These are phyloP conservation scores for Candida railenensis DNA, from an alignment of 805 yeast species.

Conservation along the genomic window DNA sequence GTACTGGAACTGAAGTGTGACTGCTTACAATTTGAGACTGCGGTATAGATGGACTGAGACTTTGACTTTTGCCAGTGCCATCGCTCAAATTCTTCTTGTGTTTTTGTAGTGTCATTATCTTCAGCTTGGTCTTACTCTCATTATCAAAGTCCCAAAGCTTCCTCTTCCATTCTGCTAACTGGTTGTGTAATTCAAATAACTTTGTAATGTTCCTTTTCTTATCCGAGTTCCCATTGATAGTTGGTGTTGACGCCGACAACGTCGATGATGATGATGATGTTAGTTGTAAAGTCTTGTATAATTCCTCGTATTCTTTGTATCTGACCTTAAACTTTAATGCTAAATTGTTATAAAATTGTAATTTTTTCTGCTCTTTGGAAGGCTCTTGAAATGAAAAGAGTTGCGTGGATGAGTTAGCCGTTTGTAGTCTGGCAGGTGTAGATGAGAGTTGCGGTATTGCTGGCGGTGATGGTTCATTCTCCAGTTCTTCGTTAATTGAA, in stretches of 20 bases:
- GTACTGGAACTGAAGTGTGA: neutral
- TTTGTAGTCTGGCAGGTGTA: neutral
- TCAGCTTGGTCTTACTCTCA: slow-evolving; percentile 28
- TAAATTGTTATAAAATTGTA: slow-evolving; percentile 40
- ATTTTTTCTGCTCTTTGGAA: slow-evolving; percentile 16
- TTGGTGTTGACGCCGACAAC: neutral
- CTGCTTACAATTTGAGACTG: neutral
- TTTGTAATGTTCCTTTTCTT: slow-evolving; percentile 31
- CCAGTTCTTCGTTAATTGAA: slow-evolving; percentile 27
- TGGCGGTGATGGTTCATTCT: slow-evolving; percentile 1
- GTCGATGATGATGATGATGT: slow-evolving; percentile 6
- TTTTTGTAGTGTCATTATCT: slow-evolving; percentile 36
- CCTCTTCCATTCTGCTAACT: slow-evolving; percentile 54
- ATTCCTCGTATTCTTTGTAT: slow-evolving; percentile 48
- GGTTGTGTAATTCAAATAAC: slow-evolving; percentile 50
- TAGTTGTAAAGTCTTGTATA: slow-evolving; percentile 34
- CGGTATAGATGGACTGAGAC: slow-evolving; percentile 3
- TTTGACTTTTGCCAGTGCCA: slow-evolving; percentile 1
- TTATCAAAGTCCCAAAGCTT: slow-evolving; percentile 49
- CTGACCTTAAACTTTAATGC: slow-evolving; percentile 47
- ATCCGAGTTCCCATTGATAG: slow-evolving; percentile 7
- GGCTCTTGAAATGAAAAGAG: neutral
- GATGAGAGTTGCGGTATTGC: neutral
- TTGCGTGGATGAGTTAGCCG: neutral
- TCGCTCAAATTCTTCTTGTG: slow-evolving; percentile 26